Base-by-base conservation (phyloP, 177 flowering plant species). In the Vitis hybrid region DNA sequence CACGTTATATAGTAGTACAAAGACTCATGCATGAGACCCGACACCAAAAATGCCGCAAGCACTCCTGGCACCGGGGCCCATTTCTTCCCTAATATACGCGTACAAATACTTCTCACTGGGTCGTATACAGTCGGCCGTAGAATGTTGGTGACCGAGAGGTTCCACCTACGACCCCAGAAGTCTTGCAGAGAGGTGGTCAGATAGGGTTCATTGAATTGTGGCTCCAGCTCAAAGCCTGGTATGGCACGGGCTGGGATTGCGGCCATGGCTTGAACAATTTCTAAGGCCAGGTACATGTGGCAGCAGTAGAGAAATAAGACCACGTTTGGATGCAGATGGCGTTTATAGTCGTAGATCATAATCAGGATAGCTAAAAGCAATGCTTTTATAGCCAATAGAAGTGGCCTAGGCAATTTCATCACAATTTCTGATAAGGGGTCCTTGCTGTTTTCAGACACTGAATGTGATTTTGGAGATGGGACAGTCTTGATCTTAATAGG, bases 151-250 rank as follows among this genome's bases (percentile, higher is more conserved):
- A 81, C 88, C 82, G 80, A 76, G 24, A 83, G 84, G 69, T 85
- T 85, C 88, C 88, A 85, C 33, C 88, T 62, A 0, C 82, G 78
- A 19, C 86, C 83, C 88, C 88, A 85, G 24, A 82, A 85, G 73
- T 85, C 86, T 67, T 81, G 84, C 1, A 85, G 76, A 0, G 88
- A 85, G 33, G 84, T 81, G 38, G 83, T 51, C 1, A 85, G 72
- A 66, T 81, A 85, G 0, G 86, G 88, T 57, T 79, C 76, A 54
- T 81, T 24, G 78, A 73, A 83, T 62, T 79, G 83, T 1, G 82
- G 81, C 59, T 81, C 86, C 0, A 83, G n/a, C 70, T 79, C 79
- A 14, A 65, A 47, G 0, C 84, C 86, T 0, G 71, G 22, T 2
- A 77, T 11, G 73, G 70, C 47, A 13, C 70, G 67, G 56, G 74